Base-by-base conservation (phyloP, 139 green algal species). In the Trebouxia sp. region DNA sequence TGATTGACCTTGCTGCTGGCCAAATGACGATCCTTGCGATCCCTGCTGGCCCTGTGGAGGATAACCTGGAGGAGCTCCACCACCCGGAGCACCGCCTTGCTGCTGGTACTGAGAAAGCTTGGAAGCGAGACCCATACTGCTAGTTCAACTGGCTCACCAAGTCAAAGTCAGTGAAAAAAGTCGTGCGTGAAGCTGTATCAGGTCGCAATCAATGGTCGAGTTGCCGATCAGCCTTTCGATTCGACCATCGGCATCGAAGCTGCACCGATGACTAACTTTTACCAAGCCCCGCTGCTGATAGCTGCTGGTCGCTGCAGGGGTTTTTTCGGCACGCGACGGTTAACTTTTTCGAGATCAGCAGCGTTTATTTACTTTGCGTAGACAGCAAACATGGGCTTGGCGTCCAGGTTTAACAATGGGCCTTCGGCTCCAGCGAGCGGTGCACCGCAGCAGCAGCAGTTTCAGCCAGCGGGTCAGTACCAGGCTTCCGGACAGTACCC, bases 61-160 rank as follows among this genome's bases (percentile, higher is more conserved):
- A 15, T 72, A 72, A 4, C 62, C 62, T 3, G 62, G 32, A 35
- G 62, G 62, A 6, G 62, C 62, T 42, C 62, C 62, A 14, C 62
- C 62, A 38, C 7, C n/a, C 37, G 55, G 12, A 66, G 55, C 26
- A 28, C 32, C 30, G 22, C 28, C 30, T 42, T 69, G 32, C 10
- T 41, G 32, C 62, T 72, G 62, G 43, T 72, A 72, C 32, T 72
- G 62, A 5, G 35, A 43, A 22, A 72, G 35, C 32, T 72, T 72
- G 5, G 62, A 72, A 30, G 62, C 62, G 35, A 72, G 62, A 72
- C 62, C 62, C 62, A 72, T 69, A 39, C 28, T 42, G 62, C n/a
- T n/a, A n/a, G n/a, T n/a, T n/a, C n/a, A n/a, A n/a, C n/a, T n/a
- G n/a, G n/a, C n/a, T n/a, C n/a, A n/a, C n/a, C n/a, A n/a, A n/a